Evolutionary conservation across 805 yeast genomes (phyloP), one percentile per base, ranked within the genome.

Genomic region (Sugiyamaella mastotermitis): DNA sequence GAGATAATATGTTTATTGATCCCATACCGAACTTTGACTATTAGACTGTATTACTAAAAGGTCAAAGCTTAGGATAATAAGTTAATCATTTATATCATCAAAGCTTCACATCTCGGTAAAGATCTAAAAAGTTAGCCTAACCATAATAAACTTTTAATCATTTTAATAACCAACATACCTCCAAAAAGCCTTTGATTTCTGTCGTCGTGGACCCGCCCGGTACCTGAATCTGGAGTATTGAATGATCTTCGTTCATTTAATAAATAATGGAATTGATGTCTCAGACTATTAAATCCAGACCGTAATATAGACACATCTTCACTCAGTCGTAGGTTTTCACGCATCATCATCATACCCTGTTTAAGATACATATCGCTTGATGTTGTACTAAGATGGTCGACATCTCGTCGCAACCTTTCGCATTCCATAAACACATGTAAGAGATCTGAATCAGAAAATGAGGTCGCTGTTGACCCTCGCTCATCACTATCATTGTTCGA

Each of bases 231-330:
- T n/a, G n/a, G n/a, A n/a, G n/a, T n/a, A n/a, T n/a, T n/a, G n/a
- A n/a, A 30, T 17, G 38, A 27, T 17, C 62, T 41, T 16, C 61
- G 45, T 28, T 58, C 62, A 13, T 53, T 32, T 14, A 57, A 40
- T 18, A 62, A 35, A 33, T 57, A 49, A 38, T 58, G 58, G 34
- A 62, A 29, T 42, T 62, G 68, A 23, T 62, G 61, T 3, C 64
- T 53, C n/a, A 62, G 40, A 9, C 59, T 52, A 24, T 56, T 58
- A 33, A 61, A 39, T 2, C 55, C 58, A 11, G 51, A 38, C 14
- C 56, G 49, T 25, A 61, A 40, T 28, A 50, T 48, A 15, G 53
- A 50, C 17, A 63, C 31, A 22, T 62, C 67, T 23, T 59, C 64
- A 21, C 50, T 45, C 15, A 51, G 46, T 11, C 61, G 53, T 22